Percentiles rank a stretch among this genome's conserved stretches.
These are phyloP conservation scores for Phaeosphaeria sp. DNA, from an alignment of 2,329 filamentous ascomycete genomes.

Conservation along the genomic window DNA sequence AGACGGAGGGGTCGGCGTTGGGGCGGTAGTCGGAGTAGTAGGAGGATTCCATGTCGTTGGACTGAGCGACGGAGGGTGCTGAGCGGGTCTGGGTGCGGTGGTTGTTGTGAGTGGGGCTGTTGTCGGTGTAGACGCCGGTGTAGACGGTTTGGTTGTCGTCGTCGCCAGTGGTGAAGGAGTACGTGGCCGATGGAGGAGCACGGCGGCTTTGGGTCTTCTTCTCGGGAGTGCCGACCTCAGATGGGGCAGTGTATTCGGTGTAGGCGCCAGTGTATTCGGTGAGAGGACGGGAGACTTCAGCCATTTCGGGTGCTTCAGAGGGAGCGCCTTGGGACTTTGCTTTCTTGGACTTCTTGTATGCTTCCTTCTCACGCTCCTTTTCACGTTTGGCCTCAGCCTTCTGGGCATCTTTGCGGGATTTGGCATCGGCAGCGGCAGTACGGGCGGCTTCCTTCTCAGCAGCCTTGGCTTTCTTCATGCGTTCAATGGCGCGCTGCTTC, in stretches of 20 bases:
- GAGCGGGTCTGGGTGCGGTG: neutral
- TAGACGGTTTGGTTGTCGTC: slow-evolving; percentile 51
- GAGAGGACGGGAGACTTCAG: slow-evolving; percentile 31
- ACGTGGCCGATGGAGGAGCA: slow-evolving; percentile 47
- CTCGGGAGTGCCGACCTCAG: slow-evolving; percentile 23
- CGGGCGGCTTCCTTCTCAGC: slow-evolving; percentile 47
- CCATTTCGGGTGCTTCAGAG: slow-evolving; percentile 38
- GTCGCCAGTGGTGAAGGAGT: slow-evolving; percentile 59
- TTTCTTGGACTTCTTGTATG: slow-evolving; percentile 54
- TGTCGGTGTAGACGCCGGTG: slow-evolving; percentile 48
- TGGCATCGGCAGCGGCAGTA: slow-evolving; percentile 43
- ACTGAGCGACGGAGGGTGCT: slow-evolving; percentile 23
- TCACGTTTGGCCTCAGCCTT: slow-evolving; percentile 45
- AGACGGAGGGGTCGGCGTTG: slow-evolving; percentile 40
- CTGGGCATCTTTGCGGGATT: slow-evolving; percentile 54
- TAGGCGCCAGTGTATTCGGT: slow-evolving; percentile 30
- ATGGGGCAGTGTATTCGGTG: slow-evolving; percentile 39
- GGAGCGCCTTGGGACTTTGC: slow-evolving; percentile 32
- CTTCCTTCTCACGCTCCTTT: slow-evolving; percentile 38
- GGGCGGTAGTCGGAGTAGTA: slow-evolving; percentile 53
- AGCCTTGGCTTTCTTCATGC: slow-evolving; percentile 54
- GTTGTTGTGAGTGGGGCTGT: slow-evolving; percentile 33
- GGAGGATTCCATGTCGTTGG: slow-evolving; percentile 39
- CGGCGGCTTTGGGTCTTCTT: slow-evolving; percentile 33
- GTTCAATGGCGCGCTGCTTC: slow-evolving; percentile 57